Evolutionary conservation across 768 basidiomycete species (phyloP).

Genomic region (Mycena venus): DNA sequence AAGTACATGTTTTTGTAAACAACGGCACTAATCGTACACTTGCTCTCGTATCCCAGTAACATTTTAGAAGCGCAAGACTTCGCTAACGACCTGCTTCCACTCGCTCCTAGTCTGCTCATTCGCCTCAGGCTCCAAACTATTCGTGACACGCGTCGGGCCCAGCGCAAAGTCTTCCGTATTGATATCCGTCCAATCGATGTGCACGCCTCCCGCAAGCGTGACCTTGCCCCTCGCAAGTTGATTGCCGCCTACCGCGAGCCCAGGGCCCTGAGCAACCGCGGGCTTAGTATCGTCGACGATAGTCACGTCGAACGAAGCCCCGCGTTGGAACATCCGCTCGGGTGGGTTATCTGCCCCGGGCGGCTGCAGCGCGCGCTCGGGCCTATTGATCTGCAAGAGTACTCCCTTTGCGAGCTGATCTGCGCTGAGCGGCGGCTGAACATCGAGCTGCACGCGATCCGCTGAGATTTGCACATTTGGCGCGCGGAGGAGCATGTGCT

Average conservation of each 20-base stretch:
- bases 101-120: too few relatives aligned
- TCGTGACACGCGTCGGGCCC: too few relatives aligned
- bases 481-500: slow-evolving; percentile 46
- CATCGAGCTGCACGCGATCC: slow-evolving; percentile 32
- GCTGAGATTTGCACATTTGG: slow-evolving; percentile 46
- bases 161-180: not conserved
- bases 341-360: not conserved
- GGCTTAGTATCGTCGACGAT: not conserved
- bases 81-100: too few relatives aligned
- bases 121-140: too few relatives aligned
- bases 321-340: not conserved
- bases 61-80: too few relatives aligned
- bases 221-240: not conserved
- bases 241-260: not conserved
- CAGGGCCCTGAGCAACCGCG: not conserved
- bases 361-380: not conserved
- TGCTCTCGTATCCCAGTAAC: too few relatives aligned
- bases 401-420: not conserved
- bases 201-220: not conserved
- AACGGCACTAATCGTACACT: too few relatives aligned
- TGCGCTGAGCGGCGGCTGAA: not conserved
- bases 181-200: not conserved
- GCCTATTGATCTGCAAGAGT: not conserved
- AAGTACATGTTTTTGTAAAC: too few relatives aligned
- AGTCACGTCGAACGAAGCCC: not conserved